Evolutionary conservation across 768 basidiomycete species (phyloP).

Genomic region (Fomitopsis serialis): DNA sequence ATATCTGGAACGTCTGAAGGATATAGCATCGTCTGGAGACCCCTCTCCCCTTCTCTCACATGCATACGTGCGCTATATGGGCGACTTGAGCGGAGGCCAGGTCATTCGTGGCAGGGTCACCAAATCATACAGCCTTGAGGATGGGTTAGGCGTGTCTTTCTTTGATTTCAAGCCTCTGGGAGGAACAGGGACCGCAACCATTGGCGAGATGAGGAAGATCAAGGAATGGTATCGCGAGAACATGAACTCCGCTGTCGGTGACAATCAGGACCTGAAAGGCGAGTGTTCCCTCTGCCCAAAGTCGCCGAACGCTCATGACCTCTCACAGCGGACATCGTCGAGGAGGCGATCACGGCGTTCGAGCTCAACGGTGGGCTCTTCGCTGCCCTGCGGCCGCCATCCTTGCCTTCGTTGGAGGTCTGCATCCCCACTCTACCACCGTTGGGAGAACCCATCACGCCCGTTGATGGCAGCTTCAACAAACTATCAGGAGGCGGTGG

Average conservation of each 20-base stretch:
- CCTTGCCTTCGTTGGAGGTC: not conserved
- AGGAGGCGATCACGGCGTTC: constrained; percentile 29
- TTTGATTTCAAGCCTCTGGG: constrained; percentile 61
- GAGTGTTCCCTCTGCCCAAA: not conserved
- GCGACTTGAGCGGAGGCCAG: constrained; percentile 78
- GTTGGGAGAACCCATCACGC: constrained; percentile 11
- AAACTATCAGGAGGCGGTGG: not conserved
- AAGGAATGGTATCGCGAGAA: constrained; percentile 62
- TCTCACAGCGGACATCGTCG: constrained; percentile 18
- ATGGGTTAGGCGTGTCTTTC: constrained; percentile 47
- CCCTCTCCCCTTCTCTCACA: constrained; percentile 63
- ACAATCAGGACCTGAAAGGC: constrained; percentile 28
- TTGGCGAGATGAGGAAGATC: constrained; percentile 64
- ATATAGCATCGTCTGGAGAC: constrained; percentile 39
- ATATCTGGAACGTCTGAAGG: constrained; percentile 50
- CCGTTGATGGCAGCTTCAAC: not conserved
- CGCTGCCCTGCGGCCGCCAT: constrained; percentile 19
- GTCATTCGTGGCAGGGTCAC: constrained; percentile 55
- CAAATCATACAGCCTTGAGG: constrained; percentile 61
- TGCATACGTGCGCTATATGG: constrained; percentile 79
- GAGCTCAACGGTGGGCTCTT: constrained; percentile 28
- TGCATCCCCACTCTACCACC: constrained; percentile 7
- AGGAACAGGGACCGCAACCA: constrained; percentile 38
- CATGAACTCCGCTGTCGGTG: constrained; percentile 33
- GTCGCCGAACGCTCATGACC: not conserved